Conservation (phyloP, 1,284 basidiomycete genomes). For the Moniliophthora roreri region DNA sequence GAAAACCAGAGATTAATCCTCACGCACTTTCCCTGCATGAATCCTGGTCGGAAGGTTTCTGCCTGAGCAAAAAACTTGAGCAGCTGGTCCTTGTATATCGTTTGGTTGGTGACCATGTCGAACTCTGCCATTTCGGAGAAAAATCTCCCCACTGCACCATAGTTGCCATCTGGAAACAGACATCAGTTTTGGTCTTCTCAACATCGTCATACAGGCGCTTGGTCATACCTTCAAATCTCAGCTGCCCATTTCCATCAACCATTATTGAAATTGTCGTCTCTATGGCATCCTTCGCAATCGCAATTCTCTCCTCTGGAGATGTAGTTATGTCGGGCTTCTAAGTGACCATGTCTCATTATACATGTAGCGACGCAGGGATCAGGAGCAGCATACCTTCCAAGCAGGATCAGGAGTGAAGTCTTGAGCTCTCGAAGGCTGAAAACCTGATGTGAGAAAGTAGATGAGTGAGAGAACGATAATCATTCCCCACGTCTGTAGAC, state of each 20-base stretch:
- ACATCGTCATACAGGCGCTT: too few species aligned
- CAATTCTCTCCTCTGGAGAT: slow-evolving; percentile 5
- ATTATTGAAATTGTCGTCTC: slow-evolving; percentile 2
- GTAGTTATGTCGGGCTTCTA: slow-evolving; percentile 7
- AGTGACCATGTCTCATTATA: background rate
- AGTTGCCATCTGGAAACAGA: background rate
- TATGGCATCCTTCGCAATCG: slow-evolving; percentile 8
- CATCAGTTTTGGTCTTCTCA: background rate
- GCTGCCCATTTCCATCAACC: background rate
- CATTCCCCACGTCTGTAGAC: too few species aligned
- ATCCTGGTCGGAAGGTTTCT: background rate
- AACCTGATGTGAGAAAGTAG: too few species aligned
- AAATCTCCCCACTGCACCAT: background rate
- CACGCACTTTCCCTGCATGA: background rate
- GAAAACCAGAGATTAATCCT: background rate
- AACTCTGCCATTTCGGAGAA: slow-evolving; percentile 10
- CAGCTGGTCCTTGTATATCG: slow-evolving; percentile 3
- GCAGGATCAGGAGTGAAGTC: background rate
- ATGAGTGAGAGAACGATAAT: too few species aligned
- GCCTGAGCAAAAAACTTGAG: slow-evolving; percentile 1
- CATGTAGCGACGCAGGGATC: too few species aligned
- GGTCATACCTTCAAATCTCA: background rate
- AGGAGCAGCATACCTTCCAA: background rate
- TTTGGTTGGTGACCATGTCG: slow-evolving; percentile 3
- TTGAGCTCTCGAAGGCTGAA: background rate